Conservation (phyloP, 306 rosid species). For the Cicer judaicum region DNA sequence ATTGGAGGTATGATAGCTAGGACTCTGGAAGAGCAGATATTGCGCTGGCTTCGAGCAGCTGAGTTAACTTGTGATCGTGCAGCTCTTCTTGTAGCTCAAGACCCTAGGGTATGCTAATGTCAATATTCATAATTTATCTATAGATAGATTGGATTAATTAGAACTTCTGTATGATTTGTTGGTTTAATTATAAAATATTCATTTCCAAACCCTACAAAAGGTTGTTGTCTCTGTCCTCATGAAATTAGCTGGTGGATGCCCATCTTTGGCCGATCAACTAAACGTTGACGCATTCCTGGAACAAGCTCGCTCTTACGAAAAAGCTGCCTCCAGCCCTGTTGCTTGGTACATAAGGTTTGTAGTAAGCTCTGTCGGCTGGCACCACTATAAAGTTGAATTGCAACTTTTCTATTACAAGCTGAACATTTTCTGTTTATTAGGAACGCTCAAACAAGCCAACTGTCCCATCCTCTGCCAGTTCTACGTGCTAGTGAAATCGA, state of each 20-base stretch:
- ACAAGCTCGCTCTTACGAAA: constrained; percentile 97
- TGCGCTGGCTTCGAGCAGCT: constrained; percentile 98
- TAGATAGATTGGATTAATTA: constrained; percentile 2
- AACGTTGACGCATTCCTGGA: constrained; percentile 95
- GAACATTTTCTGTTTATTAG: constrained; percentile 52
- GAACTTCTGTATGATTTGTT: constrained; percentile 21
- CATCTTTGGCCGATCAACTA: constrained; percentile 93
- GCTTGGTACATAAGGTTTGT: constrained; percentile 95
- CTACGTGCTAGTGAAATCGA: constrained; percentile 96
- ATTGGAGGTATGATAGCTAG: constrained; percentile 90
- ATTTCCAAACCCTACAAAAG: constrained; percentile 74
- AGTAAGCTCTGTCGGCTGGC: not conserved
- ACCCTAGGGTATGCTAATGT: constrained; percentile 71
- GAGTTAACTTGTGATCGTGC: constrained; percentile 99
- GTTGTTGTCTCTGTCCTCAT: constrained; percentile 95
- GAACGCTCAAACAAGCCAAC: constrained; percentile 94
- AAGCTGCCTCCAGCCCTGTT: constrained; percentile 92
- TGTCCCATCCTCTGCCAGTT: constrained; percentile 93
- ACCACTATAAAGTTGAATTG: not conserved
- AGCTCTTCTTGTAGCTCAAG: constrained; percentile 98
- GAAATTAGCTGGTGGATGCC: constrained; percentile 98
- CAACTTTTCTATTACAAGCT: constrained; percentile 32
- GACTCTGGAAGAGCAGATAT: constrained; percentile 86
- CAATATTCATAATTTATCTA: constrained; percentile 12
- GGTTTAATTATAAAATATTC: constrained; percentile 44